Evolutionary conservation across 1,139 yeast species (phyloP).

Genomic region (Diutina ranongensis): DNA sequence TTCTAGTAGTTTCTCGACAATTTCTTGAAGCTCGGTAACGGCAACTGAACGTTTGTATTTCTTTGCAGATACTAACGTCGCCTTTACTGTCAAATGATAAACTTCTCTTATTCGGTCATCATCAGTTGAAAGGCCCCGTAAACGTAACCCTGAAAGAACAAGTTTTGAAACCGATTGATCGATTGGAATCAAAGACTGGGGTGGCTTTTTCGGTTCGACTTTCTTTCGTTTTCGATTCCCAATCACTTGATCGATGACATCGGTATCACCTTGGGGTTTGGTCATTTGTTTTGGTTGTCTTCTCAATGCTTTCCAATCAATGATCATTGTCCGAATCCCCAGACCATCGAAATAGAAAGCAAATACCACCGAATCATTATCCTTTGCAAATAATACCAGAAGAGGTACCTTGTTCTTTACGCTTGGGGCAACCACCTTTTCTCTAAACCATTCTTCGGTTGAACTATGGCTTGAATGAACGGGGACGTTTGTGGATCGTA

Average conservation of each 20-base stretch:
- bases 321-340: not conserved
- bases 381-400: not conserved
- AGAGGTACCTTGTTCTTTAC: not conserved
- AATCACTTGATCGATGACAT: conserved; percentile 27
- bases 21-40: not conserved
- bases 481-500: not conserved
- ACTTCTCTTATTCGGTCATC: conserved; percentile 23
- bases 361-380: not conserved
- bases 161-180: conserved; percentile 24
- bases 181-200: conserved; percentile 22
- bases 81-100: conserved; percentile 31
- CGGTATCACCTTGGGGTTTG: conserved; percentile 9
- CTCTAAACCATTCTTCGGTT: not conserved
- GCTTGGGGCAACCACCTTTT: conserved; percentile 1
- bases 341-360: not conserved
- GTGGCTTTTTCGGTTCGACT: conserved; percentile 10
- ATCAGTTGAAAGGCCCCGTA: conserved; percentile 27
- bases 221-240: conserved; percentile 14
- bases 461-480: not conserved
- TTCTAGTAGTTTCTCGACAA: not conserved
- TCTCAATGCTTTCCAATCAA: not conserved
- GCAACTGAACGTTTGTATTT: conserved; percentile 15
- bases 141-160: conserved; percentile 29
- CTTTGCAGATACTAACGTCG: conserved; percentile 29
- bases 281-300: not conserved